Percentiles rank a stretch among this genome's conserved stretches.
Evolutionary conservation across 306 rosid species (phyloP).

Genomic region (Amphicarpaea edgeworthii): DNA sequence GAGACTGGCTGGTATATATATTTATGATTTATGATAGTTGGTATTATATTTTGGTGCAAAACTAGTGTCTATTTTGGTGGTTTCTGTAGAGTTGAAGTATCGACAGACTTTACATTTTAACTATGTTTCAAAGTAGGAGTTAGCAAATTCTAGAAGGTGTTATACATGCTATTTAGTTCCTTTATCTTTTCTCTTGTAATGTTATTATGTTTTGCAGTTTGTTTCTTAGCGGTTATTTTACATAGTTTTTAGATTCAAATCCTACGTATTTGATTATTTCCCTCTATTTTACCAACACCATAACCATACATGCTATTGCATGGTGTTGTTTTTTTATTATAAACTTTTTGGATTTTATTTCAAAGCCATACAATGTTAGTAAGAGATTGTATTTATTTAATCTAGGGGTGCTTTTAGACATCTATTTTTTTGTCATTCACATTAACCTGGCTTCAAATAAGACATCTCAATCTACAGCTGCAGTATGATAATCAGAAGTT

Average conservation of each 20-base stretch:
- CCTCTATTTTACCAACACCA: too few relatives aligned
- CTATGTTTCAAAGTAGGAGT: not conserved
- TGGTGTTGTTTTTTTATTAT: not conserved
- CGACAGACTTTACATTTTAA: not conserved
- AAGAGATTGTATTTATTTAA: not conserved
- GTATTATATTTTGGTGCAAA: not conserved
- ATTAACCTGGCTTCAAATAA: not conserved
- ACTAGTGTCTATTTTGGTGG: not conserved
- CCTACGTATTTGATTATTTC: not conserved
- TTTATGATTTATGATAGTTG: too few relatives aligned
- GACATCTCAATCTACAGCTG: not conserved
- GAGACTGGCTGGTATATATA: not conserved
- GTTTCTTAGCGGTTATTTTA: not conserved
- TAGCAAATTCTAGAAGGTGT: not conserved
- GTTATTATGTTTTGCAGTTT: not conserved
- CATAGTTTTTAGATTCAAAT: not conserved
- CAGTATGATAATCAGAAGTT: constrained; percentile 27
- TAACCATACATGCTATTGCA: not conserved
- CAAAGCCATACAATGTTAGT: not conserved
- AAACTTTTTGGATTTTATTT: not conserved
- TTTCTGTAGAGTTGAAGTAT: not conserved
- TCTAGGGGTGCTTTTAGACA: not conserved
- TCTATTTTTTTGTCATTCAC: not conserved
- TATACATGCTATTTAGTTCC: not conserved
- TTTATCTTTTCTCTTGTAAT: not conserved